phyloP scores from a whole-genome alignment of 345 rosid genomes.

The Trapa bicornis region DNA sequence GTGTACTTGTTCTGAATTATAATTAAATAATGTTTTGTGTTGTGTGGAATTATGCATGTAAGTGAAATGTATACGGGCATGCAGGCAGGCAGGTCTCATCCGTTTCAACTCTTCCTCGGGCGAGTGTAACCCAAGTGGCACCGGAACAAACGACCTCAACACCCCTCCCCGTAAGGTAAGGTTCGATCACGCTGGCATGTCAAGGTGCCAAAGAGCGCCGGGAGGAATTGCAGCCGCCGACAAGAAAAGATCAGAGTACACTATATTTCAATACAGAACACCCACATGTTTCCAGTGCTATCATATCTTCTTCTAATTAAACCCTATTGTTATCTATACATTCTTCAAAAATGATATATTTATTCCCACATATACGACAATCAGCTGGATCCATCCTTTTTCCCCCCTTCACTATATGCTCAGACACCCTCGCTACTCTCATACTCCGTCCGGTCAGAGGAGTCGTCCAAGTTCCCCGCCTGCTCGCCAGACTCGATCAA shows the following conservation, averaged over 20 bases:
- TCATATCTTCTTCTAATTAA: not conserved
- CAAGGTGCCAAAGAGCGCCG: too few relatives aligned
- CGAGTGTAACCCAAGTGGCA: conserved; percentile 26
- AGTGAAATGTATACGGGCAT: too few relatives aligned
- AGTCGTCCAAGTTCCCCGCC: conserved; percentile 19
- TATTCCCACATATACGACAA: not conserved
- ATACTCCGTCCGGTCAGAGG: conserved; percentile 7
- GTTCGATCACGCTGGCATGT: not conserved
- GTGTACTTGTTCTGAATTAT: too few relatives aligned
- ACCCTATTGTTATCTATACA: not conserved
- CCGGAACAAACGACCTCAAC: conserved; percentile 16
- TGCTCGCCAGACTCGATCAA: conserved; percentile 48
- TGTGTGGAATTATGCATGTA: too few relatives aligned
- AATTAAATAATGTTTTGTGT: too few relatives aligned
- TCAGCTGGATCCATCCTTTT: conserved; percentile 5
- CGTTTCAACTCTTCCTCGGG: conserved; percentile 56
- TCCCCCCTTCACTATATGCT: not conserved
- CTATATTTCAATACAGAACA: too few relatives aligned
- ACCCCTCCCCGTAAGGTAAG: conserved; percentile 25
- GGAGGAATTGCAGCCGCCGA: too few relatives aligned
- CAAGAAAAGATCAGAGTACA: too few relatives aligned
- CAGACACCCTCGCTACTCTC: conserved; percentile 6
- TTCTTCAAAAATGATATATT: not conserved
- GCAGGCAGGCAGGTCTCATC: conserved; percentile 70
- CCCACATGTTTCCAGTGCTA: too few relatives aligned